phyloP scores from a whole-genome alignment of 805 yeast species.

The Metschnikowia similis region DNA sequence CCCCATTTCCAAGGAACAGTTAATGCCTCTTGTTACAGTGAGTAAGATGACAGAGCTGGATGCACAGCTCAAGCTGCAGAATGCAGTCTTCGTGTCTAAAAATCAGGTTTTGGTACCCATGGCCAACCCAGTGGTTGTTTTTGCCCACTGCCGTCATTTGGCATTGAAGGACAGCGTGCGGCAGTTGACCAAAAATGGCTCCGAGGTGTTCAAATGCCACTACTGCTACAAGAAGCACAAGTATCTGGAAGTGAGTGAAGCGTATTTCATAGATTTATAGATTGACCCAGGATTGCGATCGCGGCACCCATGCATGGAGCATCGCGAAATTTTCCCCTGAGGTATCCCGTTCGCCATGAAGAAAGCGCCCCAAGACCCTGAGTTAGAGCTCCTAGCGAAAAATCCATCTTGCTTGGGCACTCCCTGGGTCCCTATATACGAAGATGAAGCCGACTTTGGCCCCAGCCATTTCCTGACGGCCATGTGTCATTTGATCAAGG shows the following conservation, averaged over 20 bases:
- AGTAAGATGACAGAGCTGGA: slow-evolving; percentile 11
- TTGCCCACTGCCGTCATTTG: slow-evolving; percentile 39
- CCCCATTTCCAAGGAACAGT: slow-evolving; percentile 42
- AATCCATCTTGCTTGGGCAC: slow-evolving; percentile 47
- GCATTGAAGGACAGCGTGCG: slow-evolving; percentile 41
- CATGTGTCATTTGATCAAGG: slow-evolving; percentile 71
- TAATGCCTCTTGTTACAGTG: slow-evolving; percentile 28
- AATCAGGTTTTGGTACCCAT: slow-evolving; percentile 13
- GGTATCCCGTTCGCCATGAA: not conserved
- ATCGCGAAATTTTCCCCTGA: slow-evolving; percentile 7
- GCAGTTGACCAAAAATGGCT: slow-evolving; percentile 36
- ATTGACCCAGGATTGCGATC: not conserved
- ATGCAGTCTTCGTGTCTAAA: slow-evolving; percentile 9
- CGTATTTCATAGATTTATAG: slow-evolving; percentile 35
- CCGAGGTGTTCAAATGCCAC: slow-evolving; percentile 41
- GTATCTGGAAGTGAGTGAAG: slow-evolving; percentile 36
- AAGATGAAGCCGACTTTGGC: slow-evolving; percentile 44
- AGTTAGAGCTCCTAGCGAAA: slow-evolving; percentile 12
- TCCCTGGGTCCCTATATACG: slow-evolving; percentile 60
- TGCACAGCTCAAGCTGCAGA: slow-evolving; percentile 8
- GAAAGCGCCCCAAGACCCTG: slow-evolving; percentile 9
- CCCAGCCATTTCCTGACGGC: slow-evolving; percentile 64
- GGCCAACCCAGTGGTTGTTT: slow-evolving; percentile 38
- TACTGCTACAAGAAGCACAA: slow-evolving; percentile 43
- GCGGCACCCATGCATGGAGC: not conserved